phyloP scores from a whole-genome alignment of 2,329 filamentous ascomycete genomes.

The Gnomoniopsis smithogilvyi region DNA sequence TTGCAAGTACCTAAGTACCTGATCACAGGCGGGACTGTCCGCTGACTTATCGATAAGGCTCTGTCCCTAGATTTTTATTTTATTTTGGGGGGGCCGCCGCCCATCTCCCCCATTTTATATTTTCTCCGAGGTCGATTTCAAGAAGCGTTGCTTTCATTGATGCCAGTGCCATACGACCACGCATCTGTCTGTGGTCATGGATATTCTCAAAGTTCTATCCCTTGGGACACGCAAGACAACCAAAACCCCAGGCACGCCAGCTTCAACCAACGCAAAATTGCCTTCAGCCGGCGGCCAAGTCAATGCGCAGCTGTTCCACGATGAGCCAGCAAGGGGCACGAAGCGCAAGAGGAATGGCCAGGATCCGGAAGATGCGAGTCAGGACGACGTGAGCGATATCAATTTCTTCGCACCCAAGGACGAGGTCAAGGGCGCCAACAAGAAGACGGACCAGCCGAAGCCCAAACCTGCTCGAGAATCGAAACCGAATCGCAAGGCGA shows the following conservation, averaged over 20 bases:
- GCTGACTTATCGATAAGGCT: constrained; percentile 16
- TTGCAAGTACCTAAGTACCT: neutral
- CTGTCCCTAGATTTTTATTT: constrained; percentile 15
- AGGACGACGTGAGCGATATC: constrained; percentile 42
- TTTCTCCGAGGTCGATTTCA: neutral
- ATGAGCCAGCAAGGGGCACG: constrained; percentile 41
- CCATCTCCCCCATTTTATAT: neutral
- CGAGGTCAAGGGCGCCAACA: constrained; percentile 22
- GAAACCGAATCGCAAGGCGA: constrained; percentile 28
- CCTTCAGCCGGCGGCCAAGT: constrained; percentile 62
- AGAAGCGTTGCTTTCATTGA: neutral
- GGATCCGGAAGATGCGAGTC: constrained; percentile 33
- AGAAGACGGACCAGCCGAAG: constrained; percentile 20
- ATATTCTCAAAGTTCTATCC: constrained; percentile 71
- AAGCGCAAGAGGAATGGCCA: constrained; percentile 52
- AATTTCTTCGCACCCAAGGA: constrained; percentile 58
- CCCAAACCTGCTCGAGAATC: constrained; percentile 22
- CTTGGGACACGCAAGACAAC: constrained; percentile 61
- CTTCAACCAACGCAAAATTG: constrained; percentile 40
- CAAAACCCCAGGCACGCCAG: constrained; percentile 33
- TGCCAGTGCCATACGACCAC: neutral
- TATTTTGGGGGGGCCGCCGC: neutral
- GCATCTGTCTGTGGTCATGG: constrained; percentile 46
- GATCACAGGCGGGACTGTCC: too few species aligned
- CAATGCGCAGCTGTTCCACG: constrained; percentile 70